Conservation (phyloP, 208 protist species). For the Balamuthia mandrillaris region DNA sequence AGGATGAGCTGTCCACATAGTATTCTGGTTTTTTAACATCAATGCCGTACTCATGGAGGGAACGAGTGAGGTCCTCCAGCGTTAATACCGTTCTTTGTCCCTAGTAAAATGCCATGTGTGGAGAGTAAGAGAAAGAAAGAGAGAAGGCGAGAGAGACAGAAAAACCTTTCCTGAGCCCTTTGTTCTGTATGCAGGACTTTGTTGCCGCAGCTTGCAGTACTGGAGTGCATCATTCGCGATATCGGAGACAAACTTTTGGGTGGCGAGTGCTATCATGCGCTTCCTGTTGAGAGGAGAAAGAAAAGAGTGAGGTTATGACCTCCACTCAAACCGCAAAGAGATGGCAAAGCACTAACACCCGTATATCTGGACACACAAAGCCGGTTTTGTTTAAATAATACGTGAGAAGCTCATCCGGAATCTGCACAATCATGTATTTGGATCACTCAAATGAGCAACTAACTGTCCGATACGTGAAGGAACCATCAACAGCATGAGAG, state of each 20-base stretch:
- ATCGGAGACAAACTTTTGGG: conserved; percentile 64
- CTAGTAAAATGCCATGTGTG: conserved; percentile 37
- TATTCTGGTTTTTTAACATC: conserved; percentile 57
- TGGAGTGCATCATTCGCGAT: conserved; percentile 55
- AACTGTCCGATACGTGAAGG: not conserved
- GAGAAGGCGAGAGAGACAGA: no score
- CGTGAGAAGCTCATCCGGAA: conserved; percentile 59
- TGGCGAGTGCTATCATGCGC: conserved; percentile 53
- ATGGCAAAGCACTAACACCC: conserved; percentile 34
- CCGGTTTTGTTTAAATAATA: conserved; percentile 62
- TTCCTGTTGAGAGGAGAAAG: no score
- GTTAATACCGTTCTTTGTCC: conserved; percentile 53
- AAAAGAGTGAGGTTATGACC: no score
- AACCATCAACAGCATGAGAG: not conserved
- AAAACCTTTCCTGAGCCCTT: not conserved
- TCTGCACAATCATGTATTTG: no score
- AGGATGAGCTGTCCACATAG: no score
- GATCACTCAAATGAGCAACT: not conserved
- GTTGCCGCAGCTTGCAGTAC: conserved; percentile 54
- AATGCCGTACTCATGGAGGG: conserved; percentile 55
- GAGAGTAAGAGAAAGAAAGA: no score
- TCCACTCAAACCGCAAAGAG: no score
- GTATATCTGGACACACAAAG: conserved; percentile 55
- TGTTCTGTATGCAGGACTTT: not conserved
- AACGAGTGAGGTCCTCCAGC: conserved; percentile 52